Base-by-base conservation (phyloP, 2,329 filamentous ascomycete species). In the Huntiella decipiens region DNA sequence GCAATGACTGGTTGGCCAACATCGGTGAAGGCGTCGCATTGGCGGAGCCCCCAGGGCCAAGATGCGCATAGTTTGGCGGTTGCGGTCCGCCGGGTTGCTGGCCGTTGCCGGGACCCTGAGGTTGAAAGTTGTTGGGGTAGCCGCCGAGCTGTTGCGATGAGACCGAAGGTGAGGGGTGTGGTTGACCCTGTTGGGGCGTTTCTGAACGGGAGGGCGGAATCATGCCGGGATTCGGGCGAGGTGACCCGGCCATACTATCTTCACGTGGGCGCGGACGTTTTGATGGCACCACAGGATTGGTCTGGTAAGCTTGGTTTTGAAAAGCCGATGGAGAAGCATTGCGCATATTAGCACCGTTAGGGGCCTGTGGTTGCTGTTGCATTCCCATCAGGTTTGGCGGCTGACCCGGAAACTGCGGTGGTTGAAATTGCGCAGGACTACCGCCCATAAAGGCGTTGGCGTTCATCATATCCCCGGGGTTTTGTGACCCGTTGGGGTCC, bases 21-120 rank as follows among this genome's bases (percentile, higher is more conserved):
- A 92, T 88, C 22, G 91, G 91, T 5, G 91, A 96, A 8, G 88
- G 88, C 35, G 85, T 94, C 51, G 84, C 81, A 60, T 86, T 91
- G 43, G 77, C 72, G 3, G 85, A 86, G 44, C 79, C 79, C 56
- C 82, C 80, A 53, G 81, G 75, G 56, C 85, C 82, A 46, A 93
- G 71, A 63, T 94, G 87, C 51, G 84, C 77, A 58, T 88, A 93
- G 47, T 75, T 75, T 56, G 80, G 79, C 37, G 66, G 65, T 44
- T 75, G 71, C 6, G 36, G 12, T n/a, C 31, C 32, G 15, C 44
- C 44, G n/a, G 34, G 44, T 13, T 32, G 48, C 33, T 46, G 44
- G 3, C 39, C 13, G 38, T 43, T 43, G n/a, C 12, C 12, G 5
- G 12, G 16, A 16, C 31, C n/a, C 11, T 38, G 22, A 10, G 43